These are phyloP conservation scores for Fonsecaea pugnacius DNA, from an alignment of 2,329 filamentous ascomycete genomes.

Conservation along the genomic window DNA sequence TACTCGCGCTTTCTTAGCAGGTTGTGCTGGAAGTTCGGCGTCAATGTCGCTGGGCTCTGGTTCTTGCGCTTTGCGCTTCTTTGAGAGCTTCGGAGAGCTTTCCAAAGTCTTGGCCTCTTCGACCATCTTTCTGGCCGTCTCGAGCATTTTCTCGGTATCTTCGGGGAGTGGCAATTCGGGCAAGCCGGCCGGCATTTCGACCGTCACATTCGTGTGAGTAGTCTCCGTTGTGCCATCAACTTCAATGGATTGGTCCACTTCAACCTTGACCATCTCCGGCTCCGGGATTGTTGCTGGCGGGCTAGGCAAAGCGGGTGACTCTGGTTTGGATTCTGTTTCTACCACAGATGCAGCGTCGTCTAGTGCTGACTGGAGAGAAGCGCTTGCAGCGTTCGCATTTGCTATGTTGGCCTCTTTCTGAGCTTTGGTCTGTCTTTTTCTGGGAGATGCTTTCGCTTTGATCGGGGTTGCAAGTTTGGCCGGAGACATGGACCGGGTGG, in stretches of 20 bases:
- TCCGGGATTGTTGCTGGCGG: constrained; percentile 26
- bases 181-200: constrained; percentile 72
- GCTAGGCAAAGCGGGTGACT: constrained; percentile 6
- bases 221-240: constrained; percentile 70
- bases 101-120: constrained; percentile 64
- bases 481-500: constrained; percentile 64
- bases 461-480: constrained; percentile 46
- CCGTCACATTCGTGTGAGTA: constrained; percentile 72
- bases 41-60: constrained; percentile 48
- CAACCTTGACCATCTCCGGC: constrained; percentile 65
- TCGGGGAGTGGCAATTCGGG: constrained; percentile 73
- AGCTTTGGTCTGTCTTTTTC: constrained; percentile 57
- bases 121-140: constrained; percentile 86
- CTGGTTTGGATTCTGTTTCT: constrained; percentile 36
- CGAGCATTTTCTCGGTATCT: constrained; percentile 81
- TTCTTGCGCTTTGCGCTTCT: constrained; percentile 72
- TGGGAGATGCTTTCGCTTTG: constrained; percentile 54
- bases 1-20: constrained; percentile 70
- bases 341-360: constrained; percentile 48
- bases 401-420: constrained; percentile 55
- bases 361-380: constrained; percentile 53
- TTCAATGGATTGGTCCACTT: constrained; percentile 71
- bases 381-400: constrained; percentile 54
- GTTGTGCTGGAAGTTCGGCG: constrained; percentile 50
- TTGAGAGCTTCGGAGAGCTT: constrained; percentile 46